Conservation (phyloP, 768 basidiomycete genomes). For the Kwoniella botswanensis region DNA sequence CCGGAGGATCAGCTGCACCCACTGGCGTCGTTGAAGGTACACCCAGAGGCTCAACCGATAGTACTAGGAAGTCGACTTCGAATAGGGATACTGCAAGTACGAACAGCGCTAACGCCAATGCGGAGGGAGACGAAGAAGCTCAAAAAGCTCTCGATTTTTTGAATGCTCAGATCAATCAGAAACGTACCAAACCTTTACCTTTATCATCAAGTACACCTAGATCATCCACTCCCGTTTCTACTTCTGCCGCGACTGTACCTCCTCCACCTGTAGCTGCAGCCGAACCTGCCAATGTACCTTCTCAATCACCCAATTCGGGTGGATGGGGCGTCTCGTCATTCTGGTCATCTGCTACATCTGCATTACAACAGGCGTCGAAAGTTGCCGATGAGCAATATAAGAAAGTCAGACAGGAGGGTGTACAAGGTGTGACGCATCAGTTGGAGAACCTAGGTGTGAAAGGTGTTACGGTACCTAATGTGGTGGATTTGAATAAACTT, state of each 20-base stretch:
- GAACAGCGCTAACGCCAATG: neutral
- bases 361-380: constrained; percentile 81
- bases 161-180: constrained; percentile 87
- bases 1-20: constrained; percentile 7
- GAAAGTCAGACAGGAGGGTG: constrained; percentile 66
- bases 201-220: constrained; percentile 52
- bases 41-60: constrained; percentile 42
- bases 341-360: constrained; percentile 86
- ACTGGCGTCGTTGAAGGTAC: constrained; percentile 1
- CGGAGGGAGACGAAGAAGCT: constrained; percentile 66
- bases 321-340: constrained; percentile 77
- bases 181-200: constrained; percentile 62
- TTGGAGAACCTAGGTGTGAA: constrained; percentile 41
- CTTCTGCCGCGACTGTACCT: constrained; percentile 33
- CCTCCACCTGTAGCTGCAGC: constrained; percentile 16
- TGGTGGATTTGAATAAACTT: constrained; percentile 61
- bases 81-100: constrained; percentile 11
- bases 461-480: constrained; percentile 67
- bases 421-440: constrained; percentile 29
- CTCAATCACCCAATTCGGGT: constrained; percentile 49
- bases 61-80: constrained; percentile 23
- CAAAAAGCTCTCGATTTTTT: constrained; percentile 89
- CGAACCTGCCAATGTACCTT: constrained; percentile 41
- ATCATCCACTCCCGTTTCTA: constrained; percentile 52
- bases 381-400: constrained; percentile 95